Conservation (phyloP, 2,329 filamentous ascomycete genomes). For the Sphaerulina vaccinii region DNA sequence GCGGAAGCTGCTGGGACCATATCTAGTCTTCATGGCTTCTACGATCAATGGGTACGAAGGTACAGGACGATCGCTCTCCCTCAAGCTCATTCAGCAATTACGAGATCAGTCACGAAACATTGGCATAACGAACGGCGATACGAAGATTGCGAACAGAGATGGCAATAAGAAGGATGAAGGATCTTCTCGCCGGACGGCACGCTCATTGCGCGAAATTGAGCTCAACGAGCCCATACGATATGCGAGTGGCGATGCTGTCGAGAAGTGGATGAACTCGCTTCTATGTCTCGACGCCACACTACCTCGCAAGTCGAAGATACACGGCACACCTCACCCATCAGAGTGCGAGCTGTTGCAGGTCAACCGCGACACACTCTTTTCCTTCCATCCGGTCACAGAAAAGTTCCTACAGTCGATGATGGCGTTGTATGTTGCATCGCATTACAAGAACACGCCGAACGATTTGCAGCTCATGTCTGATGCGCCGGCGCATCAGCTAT, state of each 20-base stretch:
- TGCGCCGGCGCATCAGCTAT: constrained; percentile 92
- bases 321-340: constrained; percentile 84
- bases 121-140: constrained; percentile 54
- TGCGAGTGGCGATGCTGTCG: constrained; percentile 82
- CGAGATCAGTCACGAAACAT: constrained; percentile 82
- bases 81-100: constrained; percentile 96
- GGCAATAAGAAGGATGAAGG: constrained; percentile 71
- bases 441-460: constrained; percentile 98
- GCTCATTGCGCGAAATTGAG: constrained; percentile 86
- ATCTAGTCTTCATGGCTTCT: constrained; percentile 98
- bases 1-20: constrained; percentile 90
- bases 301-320: constrained; percentile 70
- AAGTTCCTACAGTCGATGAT: constrained; percentile 99
- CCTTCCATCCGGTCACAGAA: constrained; percentile 94
- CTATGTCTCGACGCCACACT: constrained; percentile 92
- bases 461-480: constrained; percentile 99
- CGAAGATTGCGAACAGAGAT: constrained; percentile 72
- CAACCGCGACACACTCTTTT: constrained; percentile 96
- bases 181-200: constrained; percentile 60
- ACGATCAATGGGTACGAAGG: constrained; percentile 99
- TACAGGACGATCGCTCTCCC: constrained; percentile 86
- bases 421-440: constrained; percentile 91
- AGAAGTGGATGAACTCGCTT: constrained; percentile 93
- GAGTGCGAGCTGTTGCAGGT: constrained; percentile 91
- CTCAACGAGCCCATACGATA: constrained; percentile 94